Evolutionary conservation across 1,284 basidiomycete species (phyloP), one percentile per base, ranked within the genome.

Genomic region (Melampsora abietis-canadensis): DNA sequence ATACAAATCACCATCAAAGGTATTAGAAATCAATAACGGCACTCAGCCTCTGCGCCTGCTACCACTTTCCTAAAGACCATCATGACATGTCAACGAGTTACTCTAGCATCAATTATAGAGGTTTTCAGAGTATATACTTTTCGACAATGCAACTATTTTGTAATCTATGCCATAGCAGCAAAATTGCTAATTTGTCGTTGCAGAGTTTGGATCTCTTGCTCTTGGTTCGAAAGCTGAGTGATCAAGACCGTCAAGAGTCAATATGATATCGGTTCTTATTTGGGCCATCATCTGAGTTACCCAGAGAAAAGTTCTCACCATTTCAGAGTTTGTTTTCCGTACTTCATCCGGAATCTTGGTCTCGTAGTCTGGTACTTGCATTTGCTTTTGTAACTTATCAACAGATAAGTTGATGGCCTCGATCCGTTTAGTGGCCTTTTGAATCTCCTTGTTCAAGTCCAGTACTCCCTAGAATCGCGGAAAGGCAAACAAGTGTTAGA

Each of bases 401-500:
- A 90, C 84, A 78, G 87, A 89, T 76, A 90, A 79, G 69, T 85
- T 84, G 6, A 87, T 88, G 6, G 94, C 83, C 44, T 88, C 87
- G 34, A 90, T 85, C 83, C 92, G 94, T 77, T 80, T 80, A 46
- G 77, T 76, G 77, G 89, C 88, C 82, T 94, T 95, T 60, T 86
- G 84, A 64, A 95, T 90, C 83, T 96, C 93, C 12, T 86, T 87
- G 68, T 91, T 88, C 12, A 94, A 84, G 81, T 95, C 89, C 46
- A 95, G 88, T 48, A 91, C 87, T 51, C 93, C 93, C 90, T 92
- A 78, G 47, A 21, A 14, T 12, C 30, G 14, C 61, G 51, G 19
- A 48, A 59, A 19, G 17, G 0, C 34, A 17, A 27, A 2, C 1
- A 65, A 27, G 17, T 10, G 21, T 21, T 47, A 5, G 12, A 0